Evolutionary conservation across 306 rosid genomes (phyloP), one percentile per base, ranked within the genome.

Genomic region (Casuarina glauca): DNA sequence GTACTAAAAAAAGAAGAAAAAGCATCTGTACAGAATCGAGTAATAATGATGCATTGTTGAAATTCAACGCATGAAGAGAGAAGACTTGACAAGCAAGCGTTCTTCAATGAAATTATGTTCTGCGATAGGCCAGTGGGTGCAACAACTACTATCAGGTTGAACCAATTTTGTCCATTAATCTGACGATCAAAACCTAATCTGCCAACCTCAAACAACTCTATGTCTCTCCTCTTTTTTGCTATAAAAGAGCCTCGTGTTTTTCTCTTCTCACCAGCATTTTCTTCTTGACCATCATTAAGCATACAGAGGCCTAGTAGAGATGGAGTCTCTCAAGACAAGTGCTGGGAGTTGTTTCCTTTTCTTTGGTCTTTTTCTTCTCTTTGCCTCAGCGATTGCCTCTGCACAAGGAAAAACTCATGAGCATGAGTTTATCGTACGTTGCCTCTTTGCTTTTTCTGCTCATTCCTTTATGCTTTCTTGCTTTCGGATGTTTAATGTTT

Each of bases 391-490:
- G 46, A 53, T 82, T 74, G 76, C 88, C 74, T 78, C 79, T 46
- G 94, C 96, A 74, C 75, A 76, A 64, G 86, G 94, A 76, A 84
- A 63, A 80, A 76, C 75, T 68, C 98, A 88, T n/a, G 26, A 87
- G 32, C 99, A 93, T 46, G 84, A 87, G 46, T 96, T 96, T 89
- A 82, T 93, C 61, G 99, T 96, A 86, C 38, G 97, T 75, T 73
- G n/a, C 48, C 78, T 79, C 54, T 13, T 32, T 73, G 51, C 41
- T 9, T 60, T 12, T 62, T 4, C 41, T 38, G 41, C 7, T 41
- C 15, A 3, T n/a, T 20, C 39, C 41, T 74, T 35, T 62, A 4
- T 17, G 0, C 2, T 39, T 11, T n/a, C 42, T 11, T 4, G 38
- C 16, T 43, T 60, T 48, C 15, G 16, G 5, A 2, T n/a, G 1